Evolutionary conservation across 495 filamentous ascomycete species (phyloP).

Genomic region (Tuber brumale): DNA sequence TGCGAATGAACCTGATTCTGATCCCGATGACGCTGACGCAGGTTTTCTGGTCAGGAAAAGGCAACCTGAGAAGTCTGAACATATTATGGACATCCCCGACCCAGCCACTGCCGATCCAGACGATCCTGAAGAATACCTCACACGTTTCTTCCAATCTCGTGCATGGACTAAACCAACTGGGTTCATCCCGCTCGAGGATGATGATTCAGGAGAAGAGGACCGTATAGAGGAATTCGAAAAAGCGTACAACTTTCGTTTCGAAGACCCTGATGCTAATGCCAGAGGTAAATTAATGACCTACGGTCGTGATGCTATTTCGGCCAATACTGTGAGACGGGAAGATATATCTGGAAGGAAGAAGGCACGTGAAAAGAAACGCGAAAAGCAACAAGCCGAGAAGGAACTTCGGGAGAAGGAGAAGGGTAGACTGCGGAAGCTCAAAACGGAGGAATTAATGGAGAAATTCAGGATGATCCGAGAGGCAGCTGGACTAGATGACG

Average conservation of each 20-base stretch:
- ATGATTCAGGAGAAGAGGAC: slow-evolving; percentile 77
- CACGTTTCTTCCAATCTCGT: slow-evolving; percentile 79
- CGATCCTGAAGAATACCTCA: slow-evolving; percentile 82
- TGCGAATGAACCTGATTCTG: slow-evolving; percentile 44
- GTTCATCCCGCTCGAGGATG: slow-evolving; percentile 77
- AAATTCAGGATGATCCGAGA: slow-evolving; percentile 78
- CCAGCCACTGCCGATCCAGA: slow-evolving; percentile 61
- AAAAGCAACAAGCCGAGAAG: slow-evolving; percentile 71
- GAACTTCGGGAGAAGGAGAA: slow-evolving; percentile 69
- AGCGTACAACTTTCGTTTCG: slow-evolving; percentile 95
- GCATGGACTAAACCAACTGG: slow-evolving; percentile 66
- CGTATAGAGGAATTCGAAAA: slow-evolving; percentile 80
- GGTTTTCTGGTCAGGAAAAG: slow-evolving; percentile 62
- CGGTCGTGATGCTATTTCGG: slow-evolving; percentile 72
- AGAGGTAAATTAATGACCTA: slow-evolving; percentile 77
- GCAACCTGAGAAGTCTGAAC: slow-evolving; percentile 37
- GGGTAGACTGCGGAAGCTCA: slow-evolving; percentile 73
- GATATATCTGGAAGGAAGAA: slow-evolving; percentile 69
- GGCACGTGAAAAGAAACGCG: slow-evolving; percentile 65
- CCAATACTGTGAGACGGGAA: slow-evolving; percentile 75
- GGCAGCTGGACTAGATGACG: slow-evolving; percentile 68
- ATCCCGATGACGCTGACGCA: slow-evolving; percentile 59
- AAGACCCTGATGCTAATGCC: slow-evolving; percentile 67
- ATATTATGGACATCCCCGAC: slow-evolving; percentile 48
- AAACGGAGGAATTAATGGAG: slow-evolving; percentile 77